phyloP scores from a whole-genome alignment of 208 protist genomes.

The Vickermania spadyakhi region DNA sequence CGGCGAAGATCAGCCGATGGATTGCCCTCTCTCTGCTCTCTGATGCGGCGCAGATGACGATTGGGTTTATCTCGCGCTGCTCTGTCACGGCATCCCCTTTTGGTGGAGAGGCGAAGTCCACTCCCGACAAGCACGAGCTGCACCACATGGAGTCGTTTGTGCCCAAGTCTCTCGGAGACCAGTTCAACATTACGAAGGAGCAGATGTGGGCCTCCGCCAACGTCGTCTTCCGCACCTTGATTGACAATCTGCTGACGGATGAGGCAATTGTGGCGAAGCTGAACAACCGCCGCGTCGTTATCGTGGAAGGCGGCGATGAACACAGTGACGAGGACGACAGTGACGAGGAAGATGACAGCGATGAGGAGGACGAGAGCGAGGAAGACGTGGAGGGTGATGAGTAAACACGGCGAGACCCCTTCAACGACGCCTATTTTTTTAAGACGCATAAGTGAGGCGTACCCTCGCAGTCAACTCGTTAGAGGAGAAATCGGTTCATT shows the following conservation, averaged over 20 bases:
- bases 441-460: too few species aligned
- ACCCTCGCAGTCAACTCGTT: too few species aligned
- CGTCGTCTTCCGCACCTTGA: conserved; percentile 47
- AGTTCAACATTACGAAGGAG: conserved; percentile 51
- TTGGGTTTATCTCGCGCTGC: conserved; percentile 65
- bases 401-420: too few species aligned
- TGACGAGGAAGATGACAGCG: conserved; percentile 41
- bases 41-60: conserved; percentile 60
- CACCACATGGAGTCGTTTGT: conserved; percentile 49
- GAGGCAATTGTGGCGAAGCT: conserved; percentile 53
- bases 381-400: conserved; percentile 3
- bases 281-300: conserved; percentile 27
- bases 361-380: conserved; percentile 15
- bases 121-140: conserved; percentile 46
- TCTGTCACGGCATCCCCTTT: conserved; percentile 20
- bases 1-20: conserved; percentile 81
- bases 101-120: conserved; percentile 10
- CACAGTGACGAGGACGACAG: conserved; percentile 65
- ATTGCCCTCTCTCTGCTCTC: conserved; percentile 72
- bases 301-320: conserved; percentile 38
- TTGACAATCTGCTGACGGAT: conserved; percentile 27
- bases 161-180: conserved; percentile 33
- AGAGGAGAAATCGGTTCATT: too few species aligned
- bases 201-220: conserved; percentile 82
- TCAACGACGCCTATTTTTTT: too few species aligned